A percentile compares a stretch with the other conserved stretches of the same genome.
phyloP scores from a whole-genome alignment of 2,329 filamentous ascomycete species.

The Aspergillus glaucus region DNA sequence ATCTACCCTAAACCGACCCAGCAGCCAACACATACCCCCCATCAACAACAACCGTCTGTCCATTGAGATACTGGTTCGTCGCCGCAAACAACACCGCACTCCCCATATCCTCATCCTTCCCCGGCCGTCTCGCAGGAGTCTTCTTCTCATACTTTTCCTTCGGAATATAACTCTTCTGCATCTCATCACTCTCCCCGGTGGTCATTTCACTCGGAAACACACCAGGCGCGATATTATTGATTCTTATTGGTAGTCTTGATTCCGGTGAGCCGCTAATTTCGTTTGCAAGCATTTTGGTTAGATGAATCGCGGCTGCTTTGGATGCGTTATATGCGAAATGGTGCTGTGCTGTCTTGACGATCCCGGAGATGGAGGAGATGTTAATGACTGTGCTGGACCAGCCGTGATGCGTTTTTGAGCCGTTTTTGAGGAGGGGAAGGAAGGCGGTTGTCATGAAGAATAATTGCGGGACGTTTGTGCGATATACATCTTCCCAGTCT shows the following conservation, averaged over 20 bases:
- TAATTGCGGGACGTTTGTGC: slow-evolving; percentile 67
- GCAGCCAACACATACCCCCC: slow-evolving; percentile 44
- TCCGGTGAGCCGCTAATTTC: slow-evolving; percentile 52
- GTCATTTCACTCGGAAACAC: slow-evolving; percentile 68
- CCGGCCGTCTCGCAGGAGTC: slow-evolving; percentile 55
- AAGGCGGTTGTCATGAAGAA: slow-evolving; percentile 72
- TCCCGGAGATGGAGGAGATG: slow-evolving; percentile 66
- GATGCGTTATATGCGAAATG: slow-evolving; percentile 73
- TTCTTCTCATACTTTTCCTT: slow-evolving; percentile 55
- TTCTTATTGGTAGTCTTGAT: slow-evolving; percentile 47
- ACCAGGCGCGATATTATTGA: slow-evolving; percentile 62
- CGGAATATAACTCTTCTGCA: slow-evolving; percentile 56
- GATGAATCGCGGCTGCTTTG: slow-evolving; percentile 67
- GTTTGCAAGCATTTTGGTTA: slow-evolving; percentile 66
- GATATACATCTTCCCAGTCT: slow-evolving; percentile 66
- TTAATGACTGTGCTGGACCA: slow-evolving; percentile 61
- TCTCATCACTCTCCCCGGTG: slow-evolving; percentile 50
- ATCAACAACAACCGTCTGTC: slow-evolving; percentile 48
- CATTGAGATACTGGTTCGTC: slow-evolving; percentile 49
- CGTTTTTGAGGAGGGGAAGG: slow-evolving; percentile 61
- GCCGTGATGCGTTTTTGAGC: slow-evolving; percentile 55
- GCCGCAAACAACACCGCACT: slow-evolving; percentile 52
- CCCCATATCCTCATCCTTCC: slow-evolving; percentile 63
- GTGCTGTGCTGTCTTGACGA: slow-evolving; percentile 65
- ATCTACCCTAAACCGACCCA: slow-evolving; percentile 13